A percentile compares a stretch with the other conserved stretches of the same genome.
Conservation (phyloP, 805 yeast genomes). For the Isabelozyma heimii region DNA sequence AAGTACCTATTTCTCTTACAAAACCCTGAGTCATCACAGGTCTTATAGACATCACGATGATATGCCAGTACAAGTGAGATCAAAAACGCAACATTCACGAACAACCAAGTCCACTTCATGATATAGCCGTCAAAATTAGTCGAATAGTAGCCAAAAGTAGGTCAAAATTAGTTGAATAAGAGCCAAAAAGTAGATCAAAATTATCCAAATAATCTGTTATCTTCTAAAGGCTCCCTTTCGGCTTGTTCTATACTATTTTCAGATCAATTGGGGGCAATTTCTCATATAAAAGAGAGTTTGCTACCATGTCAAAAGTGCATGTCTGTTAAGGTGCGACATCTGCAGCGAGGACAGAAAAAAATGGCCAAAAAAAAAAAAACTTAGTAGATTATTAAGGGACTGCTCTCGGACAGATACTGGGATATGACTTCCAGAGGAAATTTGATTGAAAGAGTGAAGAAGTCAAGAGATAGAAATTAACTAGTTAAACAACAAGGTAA, state of each 20-base stretch:
- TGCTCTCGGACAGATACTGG: not conserved
- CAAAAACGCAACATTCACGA: not conserved
- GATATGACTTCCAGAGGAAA: no score
- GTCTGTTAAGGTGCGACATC: not conserved
- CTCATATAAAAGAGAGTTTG: not conserved
- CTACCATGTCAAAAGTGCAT: not conserved
- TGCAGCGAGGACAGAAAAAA: not conserved
- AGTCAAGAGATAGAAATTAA: no score
- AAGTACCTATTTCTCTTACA: slow-evolving; percentile 77
- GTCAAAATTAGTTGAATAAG: not conserved
- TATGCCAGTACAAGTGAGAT: not conserved
- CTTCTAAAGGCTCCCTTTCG: not conserved
- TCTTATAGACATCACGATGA: slow-evolving; percentile 68
- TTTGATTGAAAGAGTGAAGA: no score
- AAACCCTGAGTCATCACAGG: slow-evolving; percentile 78
- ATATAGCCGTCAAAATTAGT: not conserved
- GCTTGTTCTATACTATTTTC: not conserved
- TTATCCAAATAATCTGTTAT: not conserved
- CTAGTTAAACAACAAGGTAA: no score
- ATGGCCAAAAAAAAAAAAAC: not conserved
- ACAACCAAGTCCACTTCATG: not conserved
- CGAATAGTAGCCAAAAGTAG: not conserved
- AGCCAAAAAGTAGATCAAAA: not conserved
- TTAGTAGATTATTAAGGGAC: not conserved
- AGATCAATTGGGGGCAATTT: not conserved